Evolutionary conservation across 495 filamentous ascomycete genomes (phyloP).

Genomic region (Lasiosphaeria hispida): DNA sequence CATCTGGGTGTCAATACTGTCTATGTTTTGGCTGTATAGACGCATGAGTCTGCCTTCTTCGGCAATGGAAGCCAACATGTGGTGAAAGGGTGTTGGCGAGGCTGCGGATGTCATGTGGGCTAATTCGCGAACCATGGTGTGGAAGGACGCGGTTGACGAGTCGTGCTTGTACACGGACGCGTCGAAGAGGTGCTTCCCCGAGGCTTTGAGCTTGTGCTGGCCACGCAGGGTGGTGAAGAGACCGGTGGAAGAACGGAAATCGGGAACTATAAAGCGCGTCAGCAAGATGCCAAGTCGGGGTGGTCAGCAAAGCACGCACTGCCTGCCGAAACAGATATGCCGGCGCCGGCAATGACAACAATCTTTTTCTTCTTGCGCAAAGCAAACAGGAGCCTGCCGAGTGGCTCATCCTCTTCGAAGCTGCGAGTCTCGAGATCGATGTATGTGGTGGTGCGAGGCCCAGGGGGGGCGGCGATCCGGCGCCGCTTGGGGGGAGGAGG

Average conservation of each 20-base stretch:
- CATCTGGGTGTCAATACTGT: slow-evolving; percentile 87
- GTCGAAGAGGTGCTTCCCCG: slow-evolving; percentile 94
- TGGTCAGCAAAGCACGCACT: slow-evolving; percentile 59
- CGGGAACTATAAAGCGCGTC: slow-evolving; percentile 66
- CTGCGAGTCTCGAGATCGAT: slow-evolving; percentile 62
- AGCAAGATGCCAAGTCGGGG: slow-evolving; percentile 14
- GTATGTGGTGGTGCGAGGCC: slow-evolving; percentile 72
- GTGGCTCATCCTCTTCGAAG: slow-evolving; percentile 46
- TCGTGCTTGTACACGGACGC: slow-evolving; percentile 95
- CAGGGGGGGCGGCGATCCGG: slow-evolving; percentile 59
- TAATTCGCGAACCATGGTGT: slow-evolving; percentile 89
- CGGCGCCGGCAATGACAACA: slow-evolving; percentile 92
- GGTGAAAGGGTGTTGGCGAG: slow-evolving; percentile 85
- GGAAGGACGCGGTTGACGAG: slow-evolving; percentile 80
- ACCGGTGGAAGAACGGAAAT: slow-evolving; percentile 88
- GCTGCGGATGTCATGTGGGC: slow-evolving; percentile 71
- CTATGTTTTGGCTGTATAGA: slow-evolving; percentile 94
- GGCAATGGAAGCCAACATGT: slow-evolving; percentile 88
- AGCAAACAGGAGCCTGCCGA: slow-evolving; percentile 69
- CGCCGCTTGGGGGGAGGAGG: slow-evolving; percentile 71
- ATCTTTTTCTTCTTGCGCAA: slow-evolving; percentile 90
- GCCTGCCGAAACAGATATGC: slow-evolving; percentile 93
- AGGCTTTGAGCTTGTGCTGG: slow-evolving; percentile 86
- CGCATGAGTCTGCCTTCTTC: slow-evolving; percentile 85
- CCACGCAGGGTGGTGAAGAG: slow-evolving; percentile 80